phyloP scores from a whole-genome alignment of 768 basidiomycete genomes.

The Atractiella rhizophila region DNA sequence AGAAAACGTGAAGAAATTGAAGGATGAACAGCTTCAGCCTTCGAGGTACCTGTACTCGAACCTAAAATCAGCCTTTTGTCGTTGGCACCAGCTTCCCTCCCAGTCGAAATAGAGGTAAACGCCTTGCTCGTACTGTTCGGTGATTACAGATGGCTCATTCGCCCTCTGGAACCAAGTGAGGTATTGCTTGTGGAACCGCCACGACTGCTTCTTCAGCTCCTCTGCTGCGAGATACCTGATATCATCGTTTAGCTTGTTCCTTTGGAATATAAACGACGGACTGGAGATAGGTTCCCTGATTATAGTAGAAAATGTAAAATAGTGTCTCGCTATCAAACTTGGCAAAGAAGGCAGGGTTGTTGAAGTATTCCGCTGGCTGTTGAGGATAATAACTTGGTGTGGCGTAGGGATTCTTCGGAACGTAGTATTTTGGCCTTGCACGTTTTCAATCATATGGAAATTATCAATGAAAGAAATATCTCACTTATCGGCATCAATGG shows the following conservation, averaged over 20 bases:
- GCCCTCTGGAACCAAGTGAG: slow-evolving; percentile 96
- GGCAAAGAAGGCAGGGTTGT: slow-evolving; percentile 56
- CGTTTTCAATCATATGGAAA: neutral
- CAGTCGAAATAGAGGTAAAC: slow-evolving; percentile 75
- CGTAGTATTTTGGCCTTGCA: slow-evolving; percentile 76
- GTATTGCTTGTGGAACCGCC: slow-evolving; percentile 98
- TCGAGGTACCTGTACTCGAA: slow-evolving; percentile 21
- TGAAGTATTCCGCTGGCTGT: slow-evolving; percentile 49
- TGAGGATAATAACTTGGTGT: slow-evolving; percentile 93
- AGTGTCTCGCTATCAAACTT: slow-evolving; percentile 90
- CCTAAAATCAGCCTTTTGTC: slow-evolving; percentile 93
- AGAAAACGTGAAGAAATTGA: too few species aligned
- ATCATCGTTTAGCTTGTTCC: slow-evolving; percentile 1
- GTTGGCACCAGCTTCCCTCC: slow-evolving; percentile 74
- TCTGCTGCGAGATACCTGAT: slow-evolving; percentile 80
- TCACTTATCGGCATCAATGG: slow-evolving; percentile 84
- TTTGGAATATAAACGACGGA: slow-evolving; percentile 24
- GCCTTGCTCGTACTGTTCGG: slow-evolving; percentile 97
- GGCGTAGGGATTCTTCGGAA: slow-evolving; percentile 68
- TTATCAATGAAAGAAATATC: slow-evolving; percentile 6
- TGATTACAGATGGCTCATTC: slow-evolving; percentile 91
- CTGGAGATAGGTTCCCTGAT: slow-evolving; percentile 95
- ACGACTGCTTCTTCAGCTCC: slow-evolving; percentile 87
- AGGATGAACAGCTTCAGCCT: too few species aligned
- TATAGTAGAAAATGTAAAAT: slow-evolving; percentile 96